Evolutionary conservation across 2,329 filamentous ascomycete genomes (phyloP).

Genomic region (Xylariaceae sp.): DNA sequence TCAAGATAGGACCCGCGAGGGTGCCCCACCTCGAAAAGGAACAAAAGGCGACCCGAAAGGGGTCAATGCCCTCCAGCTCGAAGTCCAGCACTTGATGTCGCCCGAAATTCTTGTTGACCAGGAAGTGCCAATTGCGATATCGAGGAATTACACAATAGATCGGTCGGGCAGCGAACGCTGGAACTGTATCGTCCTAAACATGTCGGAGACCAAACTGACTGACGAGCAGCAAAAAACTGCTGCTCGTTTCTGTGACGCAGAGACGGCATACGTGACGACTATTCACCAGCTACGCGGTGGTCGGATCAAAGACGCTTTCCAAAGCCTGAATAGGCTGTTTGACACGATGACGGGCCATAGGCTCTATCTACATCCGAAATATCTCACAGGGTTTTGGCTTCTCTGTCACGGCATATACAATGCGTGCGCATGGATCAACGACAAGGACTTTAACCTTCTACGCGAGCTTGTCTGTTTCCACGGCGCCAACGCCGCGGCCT

Average conservation of each 20-base stretch:
- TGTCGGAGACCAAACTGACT: conserved; percentile 1
- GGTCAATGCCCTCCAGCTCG: not conserved
- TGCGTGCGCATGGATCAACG: conserved; percentile 5
- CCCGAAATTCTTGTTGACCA: conserved; percentile 5
- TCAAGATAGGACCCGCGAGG: not conserved
- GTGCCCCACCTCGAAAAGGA: not conserved
- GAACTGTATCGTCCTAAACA: conserved; percentile 7
- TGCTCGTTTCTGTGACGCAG: conserved; percentile 3
- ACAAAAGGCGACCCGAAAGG: not conserved
- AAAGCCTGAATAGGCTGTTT: conserved; percentile 4
- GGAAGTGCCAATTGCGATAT: conserved; percentile 6
- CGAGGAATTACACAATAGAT: conserved; percentile 5
- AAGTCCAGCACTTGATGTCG: not conserved
- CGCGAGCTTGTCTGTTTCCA: conserved; percentile 8
- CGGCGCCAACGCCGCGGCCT: conserved; percentile 2
- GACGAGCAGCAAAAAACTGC: not conserved
- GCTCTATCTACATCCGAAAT: conserved; percentile 3
- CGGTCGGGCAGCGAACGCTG: conserved; percentile 1
- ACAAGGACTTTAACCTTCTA: conserved; percentile 1
- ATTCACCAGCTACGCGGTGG: conserved; percentile 2
- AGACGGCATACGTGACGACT: conserved; percentile 4
- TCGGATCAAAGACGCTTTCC: conserved; percentile 3
- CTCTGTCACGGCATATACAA: conserved; percentile 8
- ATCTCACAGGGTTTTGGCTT: conserved; percentile 6
- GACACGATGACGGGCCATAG: conserved; percentile 5